Evolutionary conservation across 495 filamentous ascomycete species (phyloP), one percentile per base, ranked within the genome.

Genomic region (Hypoxylon intermedium): DNA sequence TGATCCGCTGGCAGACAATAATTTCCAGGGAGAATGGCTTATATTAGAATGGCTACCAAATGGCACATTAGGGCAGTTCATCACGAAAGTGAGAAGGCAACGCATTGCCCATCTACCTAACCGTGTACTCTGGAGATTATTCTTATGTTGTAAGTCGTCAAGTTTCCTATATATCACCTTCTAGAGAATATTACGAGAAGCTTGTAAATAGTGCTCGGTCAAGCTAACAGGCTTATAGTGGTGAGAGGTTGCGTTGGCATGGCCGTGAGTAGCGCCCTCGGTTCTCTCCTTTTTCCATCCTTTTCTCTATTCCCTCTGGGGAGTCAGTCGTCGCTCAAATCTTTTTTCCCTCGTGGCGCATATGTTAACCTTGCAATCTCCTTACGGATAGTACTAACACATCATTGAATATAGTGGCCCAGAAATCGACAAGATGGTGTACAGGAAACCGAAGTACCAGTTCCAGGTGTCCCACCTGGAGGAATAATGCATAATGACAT

Each of bases 81-180:
- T 62, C 6, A 1, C 11, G 3, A 51, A 15, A 0, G 18, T 52
- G 12, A 18, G 6, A 0, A 7, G 7, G 6, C 2, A 26, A 9
- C 31, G 3, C 21, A 4, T 3, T 16, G 16, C 2, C n/a, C n/a
- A n/a, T n/a, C n/a, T 62, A 12, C 51, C 58, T 2, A 62, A 62
- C 13, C 58, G 58, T 19, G 7, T 62, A 20, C 51, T 62, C 9
- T 62, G 58, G 58, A 55, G 51, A 12, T 62, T 62, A 9, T 56
- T 56, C n/a, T 40, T 55, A 24, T 62, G 58, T 23, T 23, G 58
- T 62, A 56, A 55, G 58, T 60, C 24, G 24, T 26, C 4, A 3
- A 47, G 24, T 16, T 46, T 31, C 24, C 18, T 46, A 43, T 38
- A 18, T 38, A 38, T 13, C 18, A 18, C 36, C 36, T 13, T 18